A percentile compares a stretch with the other conserved stretches of the same genome.
Evolutionary conservation across 768 basidiomycete species (phyloP).

Genomic region (Pisolithus marmoratus): DNA sequence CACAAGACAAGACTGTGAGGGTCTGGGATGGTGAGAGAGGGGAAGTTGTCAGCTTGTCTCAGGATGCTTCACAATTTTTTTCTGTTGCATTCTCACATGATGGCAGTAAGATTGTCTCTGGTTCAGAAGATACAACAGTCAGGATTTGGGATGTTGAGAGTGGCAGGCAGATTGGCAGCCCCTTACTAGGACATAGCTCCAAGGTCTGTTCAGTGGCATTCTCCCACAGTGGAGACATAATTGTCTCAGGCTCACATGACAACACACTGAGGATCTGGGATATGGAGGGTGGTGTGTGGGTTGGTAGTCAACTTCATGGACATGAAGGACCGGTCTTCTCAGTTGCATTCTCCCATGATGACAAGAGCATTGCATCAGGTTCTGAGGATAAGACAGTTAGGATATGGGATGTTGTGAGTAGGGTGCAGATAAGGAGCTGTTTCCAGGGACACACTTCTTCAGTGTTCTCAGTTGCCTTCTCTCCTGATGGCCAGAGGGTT

Average conservation of each 20-base stretch:
- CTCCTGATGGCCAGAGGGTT: no score
- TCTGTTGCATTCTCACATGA: conserved; percentile 1
- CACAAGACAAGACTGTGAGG: no score
- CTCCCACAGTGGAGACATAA: conserved; percentile 8
- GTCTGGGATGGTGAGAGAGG: no score
- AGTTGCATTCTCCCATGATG: background rate
- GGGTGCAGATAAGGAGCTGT: background rate
- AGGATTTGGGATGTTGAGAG: no score
- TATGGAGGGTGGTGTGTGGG: background rate
- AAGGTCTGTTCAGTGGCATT: background rate
- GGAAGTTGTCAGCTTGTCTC: no score
- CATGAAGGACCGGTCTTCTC: background rate
- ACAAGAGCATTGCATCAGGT: background rate
- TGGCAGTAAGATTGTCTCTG: background rate
- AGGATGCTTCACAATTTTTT: background rate
- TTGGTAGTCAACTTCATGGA: background rate
- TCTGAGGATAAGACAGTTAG: background rate
- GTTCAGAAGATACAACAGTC: background rate
- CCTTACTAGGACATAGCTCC: background rate
- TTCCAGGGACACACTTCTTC: background rate
- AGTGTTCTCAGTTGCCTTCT: no score
- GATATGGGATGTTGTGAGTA: background rate
- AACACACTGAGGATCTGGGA: background rate
- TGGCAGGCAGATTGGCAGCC: background rate
- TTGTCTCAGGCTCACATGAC: conserved; percentile 14